These are phyloP conservation scores for Cetradonia linearis DNA, from an alignment of 495 filamentous ascomycete genomes.

Conservation along the genomic window DNA sequence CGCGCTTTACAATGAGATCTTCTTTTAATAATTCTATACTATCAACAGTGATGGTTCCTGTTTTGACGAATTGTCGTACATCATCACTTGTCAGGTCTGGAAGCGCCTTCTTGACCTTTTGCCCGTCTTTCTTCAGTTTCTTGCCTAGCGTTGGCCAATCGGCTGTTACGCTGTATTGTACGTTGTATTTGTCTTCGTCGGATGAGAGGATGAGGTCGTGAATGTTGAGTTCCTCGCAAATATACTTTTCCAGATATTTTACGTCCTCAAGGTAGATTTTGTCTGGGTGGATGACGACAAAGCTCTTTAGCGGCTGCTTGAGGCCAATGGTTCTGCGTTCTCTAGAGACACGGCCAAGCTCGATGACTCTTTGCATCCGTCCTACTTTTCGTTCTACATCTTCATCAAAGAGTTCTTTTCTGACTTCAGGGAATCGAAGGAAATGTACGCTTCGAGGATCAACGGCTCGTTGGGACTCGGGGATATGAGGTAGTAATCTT, in stretches of 20 bases:
- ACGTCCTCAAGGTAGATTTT: conserved; percentile 77
- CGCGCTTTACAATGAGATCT: conserved; percentile 76
- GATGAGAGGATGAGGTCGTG: conserved; percentile 72
- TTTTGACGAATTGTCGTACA: conserved; percentile 60
- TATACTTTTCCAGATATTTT: conserved; percentile 70
- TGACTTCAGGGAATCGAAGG: conserved; percentile 76
- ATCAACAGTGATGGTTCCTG: conserved; percentile 65
- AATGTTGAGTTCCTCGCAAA: conserved; percentile 85
- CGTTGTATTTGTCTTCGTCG: conserved; percentile 82
- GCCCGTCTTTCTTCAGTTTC: conserved; percentile 89
- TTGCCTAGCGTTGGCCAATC: conserved; percentile 94
- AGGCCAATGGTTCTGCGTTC: conserved; percentile 77
- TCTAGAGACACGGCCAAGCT: conserved; percentile 72
- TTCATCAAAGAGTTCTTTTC: conserved; percentile 76
- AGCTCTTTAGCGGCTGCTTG: conserved; percentile 81
- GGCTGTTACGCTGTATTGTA: conserved; percentile 77
- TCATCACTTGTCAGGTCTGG: conserved; percentile 68
- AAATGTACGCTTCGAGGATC: conserved; percentile 88
- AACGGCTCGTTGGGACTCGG: conserved; percentile 48
- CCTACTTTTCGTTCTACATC: conserved; percentile 76
- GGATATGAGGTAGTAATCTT: conserved; percentile 71
- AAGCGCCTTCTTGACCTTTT: conserved; percentile 81
- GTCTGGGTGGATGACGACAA: conserved; percentile 83
- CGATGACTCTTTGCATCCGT: conserved; percentile 93
- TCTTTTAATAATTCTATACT: conserved; percentile 71